A percentile compares a stretch with the other conserved stretches of the same genome.
Conservation (phyloP, 176 grass and related monocot genomes). For the Hordeum marinum region DNA sequence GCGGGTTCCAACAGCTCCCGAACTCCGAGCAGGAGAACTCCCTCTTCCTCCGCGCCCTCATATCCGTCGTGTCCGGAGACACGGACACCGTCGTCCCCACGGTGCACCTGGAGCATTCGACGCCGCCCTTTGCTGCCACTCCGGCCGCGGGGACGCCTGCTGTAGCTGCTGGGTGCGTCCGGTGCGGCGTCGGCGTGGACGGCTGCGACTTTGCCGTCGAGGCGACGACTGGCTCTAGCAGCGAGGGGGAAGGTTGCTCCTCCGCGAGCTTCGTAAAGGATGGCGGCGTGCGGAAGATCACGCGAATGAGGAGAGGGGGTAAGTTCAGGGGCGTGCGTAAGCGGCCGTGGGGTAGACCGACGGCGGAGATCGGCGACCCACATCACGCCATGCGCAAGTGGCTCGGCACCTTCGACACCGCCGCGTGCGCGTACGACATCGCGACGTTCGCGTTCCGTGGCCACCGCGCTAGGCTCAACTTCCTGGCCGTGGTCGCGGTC, state of each 20-base stretch:
- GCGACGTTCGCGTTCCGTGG: slow-evolving; percentile 60
- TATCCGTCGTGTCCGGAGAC: slow-evolving; percentile 49
- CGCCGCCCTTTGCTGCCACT: not conserved
- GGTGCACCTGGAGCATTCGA: not conserved
- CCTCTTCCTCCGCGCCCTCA: slow-evolving; percentile 65
- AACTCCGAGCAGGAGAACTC: slow-evolving; percentile 66
- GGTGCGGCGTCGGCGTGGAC: slow-evolving; percentile 25
- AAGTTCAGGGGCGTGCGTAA: slow-evolving; percentile 60
- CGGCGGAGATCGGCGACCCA: slow-evolving; percentile 77
- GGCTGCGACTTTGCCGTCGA: slow-evolving; percentile 33
- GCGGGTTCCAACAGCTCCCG: slow-evolving; percentile 45
- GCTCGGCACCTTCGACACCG: slow-evolving; percentile 88
- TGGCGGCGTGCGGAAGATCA: slow-evolving; percentile 31
- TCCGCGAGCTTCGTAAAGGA: not conserved
- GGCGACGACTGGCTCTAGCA: slow-evolving; percentile 3
- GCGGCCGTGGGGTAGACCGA: slow-evolving; percentile 76
- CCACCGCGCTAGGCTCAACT: slow-evolving; percentile 57
- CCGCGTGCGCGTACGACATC: slow-evolving; percentile 71
- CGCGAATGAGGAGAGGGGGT: slow-evolving; percentile 9
- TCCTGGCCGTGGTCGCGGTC: slow-evolving; percentile 19
- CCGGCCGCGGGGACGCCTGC: no score
- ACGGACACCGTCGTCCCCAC: slow-evolving; percentile 5
- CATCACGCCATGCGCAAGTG: slow-evolving; percentile 67
- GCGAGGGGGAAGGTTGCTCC: slow-evolving; percentile 2
- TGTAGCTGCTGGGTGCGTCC: not conserved